Evolutionary conservation across 768 basidiomycete species (phyloP), one percentile per base, ranked within the genome.

Genomic region (Mycena belliarum): DNA sequence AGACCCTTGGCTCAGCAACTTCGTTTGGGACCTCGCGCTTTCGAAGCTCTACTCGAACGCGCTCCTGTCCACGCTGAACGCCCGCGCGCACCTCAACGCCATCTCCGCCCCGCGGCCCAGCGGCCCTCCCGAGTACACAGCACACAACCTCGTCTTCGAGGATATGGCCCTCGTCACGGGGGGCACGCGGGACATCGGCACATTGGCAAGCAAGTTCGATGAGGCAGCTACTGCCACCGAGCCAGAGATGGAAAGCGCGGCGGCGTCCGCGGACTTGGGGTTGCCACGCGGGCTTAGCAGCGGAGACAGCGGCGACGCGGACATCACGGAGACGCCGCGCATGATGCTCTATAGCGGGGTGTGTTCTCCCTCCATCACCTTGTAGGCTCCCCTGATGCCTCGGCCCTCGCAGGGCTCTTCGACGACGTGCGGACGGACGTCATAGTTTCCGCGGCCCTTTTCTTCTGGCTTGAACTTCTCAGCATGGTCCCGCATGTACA

Each of bases 41-140:
- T 73, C 77, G 3, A 81, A 80, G 49, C 70, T 82, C 18, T 82
- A 82, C 62, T 55, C 76, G 16, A 82, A 82, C 58, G 79, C 77
- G 45, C 68, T 81, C 2, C 64, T 82, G 21, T 79, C 78, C 2
- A 78, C 79, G 1, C 72, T 82, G 44, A 81, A 81, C 55, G 76
- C 79, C 20, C 74, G 80, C 20, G 68, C 72, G 11, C 49, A 67
- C 9, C 43, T 76, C 32, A 33, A 9, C 43, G 15, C 35, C 18
- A 47, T 45, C 20, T 37, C 52, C 15, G 49, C 52, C 47, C 43
- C 46, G 1, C 33, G 32, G 6, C 23, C 15, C 24, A 26, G 24
- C 44, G 32, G 10, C 18, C 47, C 12, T 12, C 3, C 16, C 14
- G 5, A 8, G 12, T 21, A 49, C 10, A 50, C 35, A 25, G 21